Base-by-base conservation (phyloP, 2,329 filamentous ascomycete species). In the Aspergillus latus region DNA sequence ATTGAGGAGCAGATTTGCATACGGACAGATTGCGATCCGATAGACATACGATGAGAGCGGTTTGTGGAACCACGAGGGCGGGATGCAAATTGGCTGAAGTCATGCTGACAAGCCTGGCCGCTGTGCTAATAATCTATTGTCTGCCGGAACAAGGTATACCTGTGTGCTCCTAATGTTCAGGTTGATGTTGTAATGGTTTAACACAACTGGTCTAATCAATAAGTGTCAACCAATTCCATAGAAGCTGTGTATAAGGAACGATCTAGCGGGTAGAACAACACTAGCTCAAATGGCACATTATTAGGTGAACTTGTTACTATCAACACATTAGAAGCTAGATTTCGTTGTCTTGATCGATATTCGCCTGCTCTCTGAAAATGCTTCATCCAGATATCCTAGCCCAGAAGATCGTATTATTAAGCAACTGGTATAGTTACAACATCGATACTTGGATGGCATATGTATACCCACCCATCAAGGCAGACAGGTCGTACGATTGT, bases 81-180 rank as follows among this genome's bases (percentile, higher is more conserved):
- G 36, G 40, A 28, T 52, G 39, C 28, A 37, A 37, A 39, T 49
- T 49, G 5, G 10, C 5, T 28, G 21, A 39, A 49, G 32, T 37
- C 46, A 49, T 48, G 30, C 45, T 48, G 30, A 48, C 34, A 16
- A 49, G 45, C n/a, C 43, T 30, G 28, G 43, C 30, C n/a, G 37
- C 39, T 42, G 15, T 36, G 16, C 15, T 21, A 21, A 21, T 21
- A 34, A 47, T 34, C 42, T 44, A 10, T n/a, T 10, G 29, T 26
- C 13, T 28, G 16, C 26, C 43, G 26, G 11, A 21, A 26, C 10
- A 28, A 5, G 13, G 42, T 9, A 13, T 28, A 28, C 10, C 10
- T 26, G 13, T 21, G 15, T 29, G 26, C 11, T 44, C 42, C n/a
- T 11, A 32, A 30, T 10, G 21, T 45, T 11, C 43, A 45, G 11